Evolutionary conservation across 139 green algal species (phyloP).

Genomic region (Chlamydomonas incerta): DNA sequence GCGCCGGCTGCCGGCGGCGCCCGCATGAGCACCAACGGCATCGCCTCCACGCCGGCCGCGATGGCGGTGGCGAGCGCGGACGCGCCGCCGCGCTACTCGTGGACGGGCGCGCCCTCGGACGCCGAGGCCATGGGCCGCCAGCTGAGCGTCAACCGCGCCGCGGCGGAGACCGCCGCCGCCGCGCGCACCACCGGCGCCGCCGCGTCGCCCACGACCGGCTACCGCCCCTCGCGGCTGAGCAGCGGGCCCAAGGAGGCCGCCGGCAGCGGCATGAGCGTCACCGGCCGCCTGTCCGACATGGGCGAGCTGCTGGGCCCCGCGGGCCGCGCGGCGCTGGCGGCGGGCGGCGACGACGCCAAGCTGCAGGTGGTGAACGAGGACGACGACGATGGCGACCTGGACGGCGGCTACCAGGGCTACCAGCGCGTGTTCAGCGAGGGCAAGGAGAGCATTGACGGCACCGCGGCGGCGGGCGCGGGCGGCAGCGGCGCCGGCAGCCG

Average conservation of each 20-base stretch:
- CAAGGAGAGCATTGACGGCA: too few species aligned
- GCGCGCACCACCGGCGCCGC: neutral
- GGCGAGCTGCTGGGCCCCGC: too few species aligned
- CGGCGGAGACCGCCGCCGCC: neutral
- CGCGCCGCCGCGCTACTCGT: neutral
- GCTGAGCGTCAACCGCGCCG: conserved; percentile 14
- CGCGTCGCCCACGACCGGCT: too few species aligned
- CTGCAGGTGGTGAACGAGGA: neutral
- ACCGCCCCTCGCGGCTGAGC: conserved; percentile 3
- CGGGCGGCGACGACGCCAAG: neutral
- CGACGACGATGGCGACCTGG: neutral
- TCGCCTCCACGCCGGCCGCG: neutral
- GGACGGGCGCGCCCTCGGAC: conserved; percentile 3
- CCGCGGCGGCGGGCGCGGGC: too few species aligned
- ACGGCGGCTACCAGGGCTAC: conserved; percentile 9
- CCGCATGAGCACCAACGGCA: conserved; percentile 15
- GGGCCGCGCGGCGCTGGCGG: neutral
- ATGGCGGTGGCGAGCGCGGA: neutral
- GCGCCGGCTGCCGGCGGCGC: too few species aligned
- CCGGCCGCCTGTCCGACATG: too few species aligned
- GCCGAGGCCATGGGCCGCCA: conserved; percentile 5
- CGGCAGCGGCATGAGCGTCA: neutral
- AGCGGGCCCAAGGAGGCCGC: neutral
- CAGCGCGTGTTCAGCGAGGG: neutral
- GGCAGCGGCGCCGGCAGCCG: neutral